phyloP scores from a whole-genome alignment of 257 asterid genomes.

The Przewalskia tangutica region DNA sequence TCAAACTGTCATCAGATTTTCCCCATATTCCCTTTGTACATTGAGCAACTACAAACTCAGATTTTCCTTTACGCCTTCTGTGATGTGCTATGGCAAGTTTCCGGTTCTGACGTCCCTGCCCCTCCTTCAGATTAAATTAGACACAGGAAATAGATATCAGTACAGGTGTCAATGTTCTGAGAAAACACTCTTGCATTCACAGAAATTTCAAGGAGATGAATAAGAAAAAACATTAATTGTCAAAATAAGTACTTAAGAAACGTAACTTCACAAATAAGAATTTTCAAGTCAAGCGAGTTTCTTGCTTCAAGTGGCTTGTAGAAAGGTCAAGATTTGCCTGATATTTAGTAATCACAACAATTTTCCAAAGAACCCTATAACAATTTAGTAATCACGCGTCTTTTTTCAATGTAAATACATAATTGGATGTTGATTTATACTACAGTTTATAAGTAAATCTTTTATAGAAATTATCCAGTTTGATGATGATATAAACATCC shows the following conservation, averaged over 20 bases:
- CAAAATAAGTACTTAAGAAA: not conserved
- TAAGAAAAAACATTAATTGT: not conserved
- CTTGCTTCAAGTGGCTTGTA: not conserved
- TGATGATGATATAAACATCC: not conserved
- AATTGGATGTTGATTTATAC: not conserved
- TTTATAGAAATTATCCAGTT: not conserved
- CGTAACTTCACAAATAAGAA: not conserved
- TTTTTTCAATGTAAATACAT: not conserved
- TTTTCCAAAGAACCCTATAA: not conserved
- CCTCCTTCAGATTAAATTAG: constrained; percentile 46
- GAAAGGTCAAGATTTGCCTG: not conserved
- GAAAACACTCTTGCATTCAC: not conserved
- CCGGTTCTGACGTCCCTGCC: constrained; percentile 81
- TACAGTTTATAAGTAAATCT: not conserved
- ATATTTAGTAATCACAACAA: not conserved
- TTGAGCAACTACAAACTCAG: constrained; percentile 70
- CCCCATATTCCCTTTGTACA: constrained; percentile 34
- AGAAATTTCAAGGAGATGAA: not conserved
- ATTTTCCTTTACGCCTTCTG: constrained; percentile 54
- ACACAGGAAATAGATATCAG: not conserved
- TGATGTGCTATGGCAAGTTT: constrained; percentile 82
- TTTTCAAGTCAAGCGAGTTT: not conserved
- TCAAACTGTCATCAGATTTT: constrained; percentile 50
- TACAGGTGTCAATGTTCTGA: not conserved
- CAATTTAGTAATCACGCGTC: not conserved